Base-by-base conservation (phyloP, 495 filamentous ascomycete species). In the Aspergillus olivimuriae region DNA sequence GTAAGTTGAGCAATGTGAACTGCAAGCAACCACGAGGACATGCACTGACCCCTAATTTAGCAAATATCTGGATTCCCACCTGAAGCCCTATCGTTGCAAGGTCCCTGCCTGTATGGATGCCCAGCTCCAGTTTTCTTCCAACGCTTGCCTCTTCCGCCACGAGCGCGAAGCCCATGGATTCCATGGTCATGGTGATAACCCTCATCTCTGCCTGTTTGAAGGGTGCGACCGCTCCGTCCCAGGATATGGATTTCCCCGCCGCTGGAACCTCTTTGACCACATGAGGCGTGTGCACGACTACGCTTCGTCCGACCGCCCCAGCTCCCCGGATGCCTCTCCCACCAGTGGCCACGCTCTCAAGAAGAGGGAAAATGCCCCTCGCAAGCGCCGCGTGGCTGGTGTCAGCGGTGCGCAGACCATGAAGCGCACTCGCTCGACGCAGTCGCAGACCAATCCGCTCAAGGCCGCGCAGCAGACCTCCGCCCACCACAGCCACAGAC, bases 41-140 rank as follows among this genome's bases (percentile, higher is more conserved):
- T 8, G 14, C 14, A 11, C n/a, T 40, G 37, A 46, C 44, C n/a
- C 34, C 47, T 46, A 16, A 43, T 15, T 39, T 21, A 95, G 89
- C 74, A 95, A 95, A 74, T 91, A 90, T 59, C 75, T 96, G 55
- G 89, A 96, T 63, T 94, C 89, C 15, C 89, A 96, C 65, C 61
- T 94, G 60, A 92, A 90, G 74, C 89, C 89, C 15, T 95, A 94
- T 69, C 81, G 86, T 30, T 96, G 89, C 81, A 90, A 87, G 76
- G 74, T 80, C 41, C 72, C 80, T 38, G 73, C 74, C 28, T 96
- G 89, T 64, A 76, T 83, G 61, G 83, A 86, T 60, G 75, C 80
- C 44, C 77, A 81, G 28, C 52, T 75, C 36, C 70, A 70, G 22
- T 96, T 96, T 54, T 94, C 89, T 26, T 95, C 89, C 20, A 96